Conservation (phyloP, 129 eudicot genomes). For the Dittrichia graveolens region DNA sequence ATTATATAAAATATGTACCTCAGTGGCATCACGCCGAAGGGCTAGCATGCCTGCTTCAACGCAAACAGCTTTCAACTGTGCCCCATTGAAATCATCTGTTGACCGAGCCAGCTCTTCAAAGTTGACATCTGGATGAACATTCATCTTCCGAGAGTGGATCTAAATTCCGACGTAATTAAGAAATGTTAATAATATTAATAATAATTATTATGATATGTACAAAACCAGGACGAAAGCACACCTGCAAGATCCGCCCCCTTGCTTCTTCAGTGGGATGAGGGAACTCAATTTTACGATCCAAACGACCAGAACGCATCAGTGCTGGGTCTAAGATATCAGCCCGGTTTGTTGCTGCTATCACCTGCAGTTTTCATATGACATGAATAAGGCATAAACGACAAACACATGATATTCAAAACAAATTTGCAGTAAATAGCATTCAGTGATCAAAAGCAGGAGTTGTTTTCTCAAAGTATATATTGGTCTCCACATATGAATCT, state of each 20-base stretch:
- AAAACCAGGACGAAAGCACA: background rate
- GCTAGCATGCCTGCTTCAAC: constrained; percentile 97
- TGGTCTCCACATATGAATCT: too few species aligned
- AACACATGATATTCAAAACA: constrained; percentile 38
- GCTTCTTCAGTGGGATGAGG: constrained; percentile 98
- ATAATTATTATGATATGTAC: background rate
- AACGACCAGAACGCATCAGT: constrained; percentile 89
- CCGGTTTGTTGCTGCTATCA: constrained; percentile 91
- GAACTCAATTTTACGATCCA: constrained; percentile 91
- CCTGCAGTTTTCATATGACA: constrained; percentile 37
- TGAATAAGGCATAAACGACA: background rate
- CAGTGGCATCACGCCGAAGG: constrained; percentile 93
- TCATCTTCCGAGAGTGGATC: constrained; percentile 90
- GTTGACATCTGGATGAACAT: constrained; percentile 87
- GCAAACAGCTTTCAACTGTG: constrained; percentile 89
- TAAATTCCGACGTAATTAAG: constrained; percentile 7
- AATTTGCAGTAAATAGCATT: too few species aligned
- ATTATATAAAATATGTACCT: constrained; percentile 42
- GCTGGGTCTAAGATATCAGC: constrained; percentile 95
- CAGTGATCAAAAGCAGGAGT: too few species aligned
- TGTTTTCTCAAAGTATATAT: too few species aligned
- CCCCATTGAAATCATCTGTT: constrained; percentile 89
- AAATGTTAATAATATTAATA: background rate
- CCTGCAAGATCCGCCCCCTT: constrained; percentile 85
- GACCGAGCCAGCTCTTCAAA: constrained; percentile 93